A percentile compares a stretch with the other conserved stretches of the same genome.
Evolutionary conservation across 2,329 filamentous ascomycete species (phyloP).

Genomic region (Apiospora koreana): DNA sequence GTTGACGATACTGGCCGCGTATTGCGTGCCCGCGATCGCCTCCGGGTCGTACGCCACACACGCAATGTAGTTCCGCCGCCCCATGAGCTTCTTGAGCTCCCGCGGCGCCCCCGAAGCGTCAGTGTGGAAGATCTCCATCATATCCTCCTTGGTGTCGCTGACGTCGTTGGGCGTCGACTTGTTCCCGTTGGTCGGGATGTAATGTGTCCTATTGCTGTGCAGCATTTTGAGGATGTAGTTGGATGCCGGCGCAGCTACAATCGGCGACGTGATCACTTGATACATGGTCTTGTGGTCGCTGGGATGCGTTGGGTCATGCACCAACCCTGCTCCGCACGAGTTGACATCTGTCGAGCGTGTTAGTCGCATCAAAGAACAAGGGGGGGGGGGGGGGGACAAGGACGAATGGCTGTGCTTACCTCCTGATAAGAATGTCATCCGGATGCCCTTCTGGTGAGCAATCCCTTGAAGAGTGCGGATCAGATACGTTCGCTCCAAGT

Average conservation of each 20-base stretch:
- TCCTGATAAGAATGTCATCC: slow-evolving; percentile 96
- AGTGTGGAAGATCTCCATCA: slow-evolving; percentile 99
- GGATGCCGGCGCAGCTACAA: slow-evolving; percentile 85
- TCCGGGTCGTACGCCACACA: slow-evolving; percentile 95
- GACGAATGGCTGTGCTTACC: slow-evolving; percentile 48
- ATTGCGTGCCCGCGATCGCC: slow-evolving; percentile 48
- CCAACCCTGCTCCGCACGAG: slow-evolving; percentile 85
- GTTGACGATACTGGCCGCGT: slow-evolving; percentile 29
- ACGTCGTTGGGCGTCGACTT: slow-evolving; percentile 66
- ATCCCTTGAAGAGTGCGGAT: slow-evolving; percentile 96
- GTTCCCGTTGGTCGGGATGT: slow-evolving; percentile 86
- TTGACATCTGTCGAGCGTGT: slow-evolving; percentile 66
- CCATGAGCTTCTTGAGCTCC: slow-evolving; percentile 92
- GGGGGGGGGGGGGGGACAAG: no score
- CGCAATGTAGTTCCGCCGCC: slow-evolving; percentile 86
- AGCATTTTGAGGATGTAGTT: slow-evolving; percentile 89
- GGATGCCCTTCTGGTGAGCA: slow-evolving; percentile 88
- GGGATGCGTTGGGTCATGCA: slow-evolving; percentile 91
- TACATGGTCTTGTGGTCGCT: slow-evolving; percentile 99
- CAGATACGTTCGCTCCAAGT: slow-evolving; percentile 93
- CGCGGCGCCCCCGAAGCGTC: slow-evolving; percentile 83
- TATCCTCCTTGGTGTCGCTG: slow-evolving; percentile 96
- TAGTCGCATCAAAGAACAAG: slow-evolving; percentile 18
- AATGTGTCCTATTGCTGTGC: slow-evolving; percentile 92
- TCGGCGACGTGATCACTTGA: slow-evolving; percentile 89